Base-by-base conservation (phyloP, 2,329 filamentous ascomycete species). In the Endothia cerciana region DNA sequence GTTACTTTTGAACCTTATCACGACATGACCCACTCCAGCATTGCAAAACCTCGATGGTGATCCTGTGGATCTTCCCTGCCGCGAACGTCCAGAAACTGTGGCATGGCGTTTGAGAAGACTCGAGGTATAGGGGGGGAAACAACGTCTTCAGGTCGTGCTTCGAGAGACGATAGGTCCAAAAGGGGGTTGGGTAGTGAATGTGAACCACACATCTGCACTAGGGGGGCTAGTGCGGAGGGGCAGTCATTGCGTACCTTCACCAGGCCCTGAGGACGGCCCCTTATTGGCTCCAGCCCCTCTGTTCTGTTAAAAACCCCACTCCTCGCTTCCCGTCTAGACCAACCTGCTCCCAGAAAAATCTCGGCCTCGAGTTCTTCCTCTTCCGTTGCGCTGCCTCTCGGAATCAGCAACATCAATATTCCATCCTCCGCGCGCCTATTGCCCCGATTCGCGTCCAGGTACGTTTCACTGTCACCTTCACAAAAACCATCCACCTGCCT, bases 371-470 rank as follows among this genome's bases (percentile, higher is more conserved):
- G 63, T 65, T 65, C 63, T 65, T 65, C 63, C 63, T 65, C 63
- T 65, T 65, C 63, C 63, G 63, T 60, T 38, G 58, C 63, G 15
- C 10, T 36, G 33, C 33, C 33, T 10, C 45, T 59, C 57, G 57
- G 57, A 58, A 33, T 45, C 57, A 59, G 66, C 64, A 68, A 66
- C 66, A 68, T 68, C 66, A 68, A 53, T 66, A 53, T 66, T 68
- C 65, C 66, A 68, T 66, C 58, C 45, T 33, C 25, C 22, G 38
- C 56, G 56, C 38, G 4, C 40, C 30, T 41, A 57, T 49, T 58
- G 62, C 56, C 47, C n/a, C 47, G 38, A 33, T 22, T 17, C 55
- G 30, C 28, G 41, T 55, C 51, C 59, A 66, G 66, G 66, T 68
- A 66, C 57, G 66, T 66, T 47, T 62, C 41, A 58, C 25, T 36